Percentiles rank a stretch among this genome's conserved stretches.
These are phyloP conservation scores for Knoxia roxburghii DNA, from an alignment of 257 asterid species.

Conservation along the genomic window DNA sequence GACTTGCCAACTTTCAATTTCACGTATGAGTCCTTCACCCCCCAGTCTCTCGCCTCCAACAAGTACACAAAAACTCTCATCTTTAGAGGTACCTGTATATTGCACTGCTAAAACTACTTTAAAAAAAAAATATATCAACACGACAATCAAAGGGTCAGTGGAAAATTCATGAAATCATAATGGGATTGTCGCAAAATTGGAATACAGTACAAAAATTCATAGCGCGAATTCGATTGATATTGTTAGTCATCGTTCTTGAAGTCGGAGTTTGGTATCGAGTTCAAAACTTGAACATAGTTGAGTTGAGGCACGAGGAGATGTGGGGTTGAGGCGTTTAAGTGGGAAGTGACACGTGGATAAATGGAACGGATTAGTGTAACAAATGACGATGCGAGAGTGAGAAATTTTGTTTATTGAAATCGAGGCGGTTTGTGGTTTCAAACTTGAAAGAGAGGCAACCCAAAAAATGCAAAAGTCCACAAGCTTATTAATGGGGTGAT, in stretches of 20 bases:
- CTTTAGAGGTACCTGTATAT: too few relatives aligned
- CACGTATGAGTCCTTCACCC: constrained; percentile 55
- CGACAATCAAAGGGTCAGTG: neutral
- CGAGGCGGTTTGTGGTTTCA: too few relatives aligned
- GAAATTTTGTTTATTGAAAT: too few relatives aligned
- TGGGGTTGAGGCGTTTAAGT: constrained; percentile 38
- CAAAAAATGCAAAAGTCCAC: too few relatives aligned
- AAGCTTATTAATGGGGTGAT: too few relatives aligned
- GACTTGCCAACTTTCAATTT: constrained; percentile 62
- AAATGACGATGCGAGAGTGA: too few relatives aligned
- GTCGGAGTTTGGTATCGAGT: too few relatives aligned
- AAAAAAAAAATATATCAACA: too few relatives aligned
- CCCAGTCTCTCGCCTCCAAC: constrained; percentile 61
- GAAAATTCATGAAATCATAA: neutral
- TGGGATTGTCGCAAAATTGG: neutral
- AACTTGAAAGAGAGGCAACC: too few relatives aligned
- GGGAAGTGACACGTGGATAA: constrained; percentile 53
- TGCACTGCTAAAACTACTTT: too few relatives aligned
- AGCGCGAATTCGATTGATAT: too few relatives aligned
- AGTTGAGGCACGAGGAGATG: constrained; percentile 47
- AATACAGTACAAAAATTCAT: neutral
- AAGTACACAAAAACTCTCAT: constrained; percentile 70
- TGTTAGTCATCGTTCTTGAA: constrained; percentile 13
- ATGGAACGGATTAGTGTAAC: neutral
- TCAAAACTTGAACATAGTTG: too few relatives aligned